These are phyloP conservation scores for Candida hungchunana DNA, from an alignment of 805 yeast genomes.

Conservation along the genomic window DNA sequence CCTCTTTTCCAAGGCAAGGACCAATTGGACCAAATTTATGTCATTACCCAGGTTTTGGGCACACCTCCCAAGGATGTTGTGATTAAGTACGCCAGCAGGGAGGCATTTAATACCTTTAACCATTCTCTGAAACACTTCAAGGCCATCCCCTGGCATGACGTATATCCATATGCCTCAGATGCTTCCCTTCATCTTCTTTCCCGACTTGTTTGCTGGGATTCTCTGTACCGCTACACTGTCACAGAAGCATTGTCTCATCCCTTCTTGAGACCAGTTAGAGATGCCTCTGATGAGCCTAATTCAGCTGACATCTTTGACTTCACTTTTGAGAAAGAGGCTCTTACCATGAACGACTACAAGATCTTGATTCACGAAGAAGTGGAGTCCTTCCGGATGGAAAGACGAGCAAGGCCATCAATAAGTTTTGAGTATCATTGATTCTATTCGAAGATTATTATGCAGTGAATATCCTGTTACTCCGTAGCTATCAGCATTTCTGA, in stretches of 20 bases:
- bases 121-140: slow-evolving; percentile 40
- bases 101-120: slow-evolving; percentile 43
- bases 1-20: slow-evolving; percentile 79
- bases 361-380: slow-evolving; percentile 50
- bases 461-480: too few species aligned
- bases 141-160: slow-evolving; percentile 42
- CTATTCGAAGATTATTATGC: too few species aligned
- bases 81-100: slow-evolving; percentile 39
- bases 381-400: slow-evolving; percentile 38
- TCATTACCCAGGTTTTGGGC: slow-evolving; percentile 68
- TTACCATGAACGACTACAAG: slow-evolving; percentile 42
- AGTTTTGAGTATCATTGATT: too few species aligned
- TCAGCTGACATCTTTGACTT: slow-evolving; percentile 54
- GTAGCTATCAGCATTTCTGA: too few species aligned
- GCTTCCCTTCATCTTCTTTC: slow-evolving; percentile 51
- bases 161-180: slow-evolving; percentile 60
- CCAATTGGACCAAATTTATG: slow-evolving; percentile 64
- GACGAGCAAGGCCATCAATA: too few species aligned
- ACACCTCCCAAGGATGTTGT: slow-evolving; percentile 53
- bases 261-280: slow-evolving; percentile 51
- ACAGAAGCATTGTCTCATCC: slow-evolving; percentile 53
- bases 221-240: slow-evolving; percentile 49
- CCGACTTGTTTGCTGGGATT: slow-evolving; percentile 61
- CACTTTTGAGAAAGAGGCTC: slow-evolving; percentile 50
- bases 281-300: slow-evolving; percentile 49